A percentile compares a stretch with the other conserved stretches of the same genome.
Conservation (phyloP, 1,139 yeast genomes). For the Hyphopichia khmerensis region DNA sequence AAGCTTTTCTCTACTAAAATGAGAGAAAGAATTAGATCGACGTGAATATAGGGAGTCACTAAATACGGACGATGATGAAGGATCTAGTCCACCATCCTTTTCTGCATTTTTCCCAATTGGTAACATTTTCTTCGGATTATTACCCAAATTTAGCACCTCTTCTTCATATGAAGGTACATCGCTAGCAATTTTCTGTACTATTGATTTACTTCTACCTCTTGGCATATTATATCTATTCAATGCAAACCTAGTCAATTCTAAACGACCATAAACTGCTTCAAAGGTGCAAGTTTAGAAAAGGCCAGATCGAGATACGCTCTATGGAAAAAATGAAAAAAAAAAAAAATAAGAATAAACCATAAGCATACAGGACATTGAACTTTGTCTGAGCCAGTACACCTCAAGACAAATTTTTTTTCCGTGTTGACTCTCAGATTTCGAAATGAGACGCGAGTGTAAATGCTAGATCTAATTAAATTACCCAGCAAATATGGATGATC, state of each 20-base stretch:
- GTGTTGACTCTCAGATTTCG: too few species aligned
- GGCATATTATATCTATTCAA: constrained; percentile 22
- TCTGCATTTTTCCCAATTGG: constrained; percentile 6
- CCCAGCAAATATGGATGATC: background rate
- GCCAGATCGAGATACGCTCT: constrained; percentile 54
- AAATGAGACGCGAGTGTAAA: too few species aligned
- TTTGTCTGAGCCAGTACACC: background rate
- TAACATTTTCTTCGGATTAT: constrained; percentile 6
- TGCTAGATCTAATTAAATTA: too few species aligned
- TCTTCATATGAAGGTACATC: constrained; percentile 32
- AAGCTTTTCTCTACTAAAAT: background rate
- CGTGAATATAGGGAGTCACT: background rate
- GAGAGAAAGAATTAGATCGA: constrained; percentile 18
- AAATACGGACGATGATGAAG: constrained; percentile 1
- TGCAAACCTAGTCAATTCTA: too few species aligned
- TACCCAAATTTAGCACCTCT: constrained; percentile 12
- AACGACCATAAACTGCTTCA: too few species aligned
- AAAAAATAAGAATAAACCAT: background rate
- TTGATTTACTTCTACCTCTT: constrained; percentile 49
- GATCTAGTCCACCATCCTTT: background rate
- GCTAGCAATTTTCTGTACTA: constrained; percentile 45
- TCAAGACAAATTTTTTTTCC: background rate
- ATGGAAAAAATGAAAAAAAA: background rate
- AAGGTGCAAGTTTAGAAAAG: too few species aligned
- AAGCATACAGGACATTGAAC: background rate